Evolutionary conservation across 306 rosid genomes (phyloP), one percentile per base, ranked within the genome.

Genomic region (Cucumis hystrix): DNA sequence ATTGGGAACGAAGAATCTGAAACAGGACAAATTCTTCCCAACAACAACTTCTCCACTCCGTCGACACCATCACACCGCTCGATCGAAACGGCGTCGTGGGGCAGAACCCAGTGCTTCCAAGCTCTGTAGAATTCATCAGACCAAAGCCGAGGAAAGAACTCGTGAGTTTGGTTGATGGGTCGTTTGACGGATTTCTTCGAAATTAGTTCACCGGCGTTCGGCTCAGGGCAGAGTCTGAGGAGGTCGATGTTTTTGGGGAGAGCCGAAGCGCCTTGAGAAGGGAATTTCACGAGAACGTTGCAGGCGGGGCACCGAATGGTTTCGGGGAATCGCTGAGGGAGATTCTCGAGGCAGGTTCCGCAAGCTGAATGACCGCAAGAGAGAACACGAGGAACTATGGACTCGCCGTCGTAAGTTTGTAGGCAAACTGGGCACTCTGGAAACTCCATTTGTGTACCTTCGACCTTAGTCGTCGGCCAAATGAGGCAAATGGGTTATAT

Each of bases 361-460:
- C 97, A 93, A 12, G 80, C 84, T 6, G 98, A 78, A 84, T 91
- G 97, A 6, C 97, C 98, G 61, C 96, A 93, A 4, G 87, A 62
- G 20, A 91, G 86, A 5, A 93, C 97, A 20, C 96, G 90, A 15
- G 98, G 98, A 47, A 92, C 57, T 14, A 85, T 81, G 49, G 14
- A 57, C 12, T 52, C 77, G 79, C 86, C 90, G 88, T 90, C 87
- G 89, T 87, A 95, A 77, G 74, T 84, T 70, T 90, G 90, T 6
- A 95, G 87, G 82, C 98, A 95, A 25, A 95, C 96, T 0, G 98
- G 96, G 63, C 98, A 92, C 85, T 94, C 98, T 81, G 96, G 91
- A 63, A 55, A 41, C 86, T 88, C 98, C 96, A 89, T 87, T 87
- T 64, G 7, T 30, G 76, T 25, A 71, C 8, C 21, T 49, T 14